These are phyloP conservation scores for Penstemon barbatus DNA, from an alignment of 257 asterid species.

Conservation along the genomic window DNA sequence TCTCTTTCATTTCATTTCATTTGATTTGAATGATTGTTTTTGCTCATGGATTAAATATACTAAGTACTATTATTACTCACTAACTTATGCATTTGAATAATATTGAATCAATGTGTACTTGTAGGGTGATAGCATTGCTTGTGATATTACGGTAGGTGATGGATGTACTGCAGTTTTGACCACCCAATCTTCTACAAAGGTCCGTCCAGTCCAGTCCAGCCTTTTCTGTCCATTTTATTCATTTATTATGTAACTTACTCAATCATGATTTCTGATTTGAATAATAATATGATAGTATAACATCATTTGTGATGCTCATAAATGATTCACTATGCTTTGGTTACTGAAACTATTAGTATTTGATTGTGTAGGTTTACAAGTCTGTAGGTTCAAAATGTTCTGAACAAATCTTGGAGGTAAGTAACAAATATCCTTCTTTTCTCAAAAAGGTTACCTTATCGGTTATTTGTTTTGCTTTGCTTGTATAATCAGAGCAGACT, in stretches of 20 bases:
- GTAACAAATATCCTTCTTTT: neutral
- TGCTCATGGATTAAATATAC: neutral
- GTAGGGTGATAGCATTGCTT: conserved; percentile 79
- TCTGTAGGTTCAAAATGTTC: conserved; percentile 65
- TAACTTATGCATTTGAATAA: neutral
- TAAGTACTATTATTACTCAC: neutral
- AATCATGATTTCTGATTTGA: neutral
- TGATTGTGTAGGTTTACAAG: conserved; percentile 66
- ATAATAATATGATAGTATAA: neutral
- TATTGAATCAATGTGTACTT: neutral
- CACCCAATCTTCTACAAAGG: conserved; percentile 98
- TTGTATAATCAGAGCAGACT: too few relatives aligned
- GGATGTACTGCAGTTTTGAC: conserved; percentile 80
- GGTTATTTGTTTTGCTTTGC: too few relatives aligned
- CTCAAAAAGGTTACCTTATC: neutral
- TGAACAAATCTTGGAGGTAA: conserved; percentile 75
- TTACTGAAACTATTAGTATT: conserved; percentile 2
- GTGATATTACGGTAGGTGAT: conserved; percentile 59
- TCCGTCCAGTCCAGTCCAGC: conserved; percentile 10
- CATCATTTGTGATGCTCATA: too few relatives aligned
- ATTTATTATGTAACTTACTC: neutral
- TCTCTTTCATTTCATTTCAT: conserved; percentile 2
- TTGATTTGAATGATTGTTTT: neutral
- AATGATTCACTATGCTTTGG: too few relatives aligned
- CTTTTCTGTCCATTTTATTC: conserved; percentile 11